A percentile compares a stretch with the other conserved stretches of the same genome.
Evolutionary conservation across 139 green algal species (phyloP).

Genomic region (Diplosphaera chodatii): DNA sequence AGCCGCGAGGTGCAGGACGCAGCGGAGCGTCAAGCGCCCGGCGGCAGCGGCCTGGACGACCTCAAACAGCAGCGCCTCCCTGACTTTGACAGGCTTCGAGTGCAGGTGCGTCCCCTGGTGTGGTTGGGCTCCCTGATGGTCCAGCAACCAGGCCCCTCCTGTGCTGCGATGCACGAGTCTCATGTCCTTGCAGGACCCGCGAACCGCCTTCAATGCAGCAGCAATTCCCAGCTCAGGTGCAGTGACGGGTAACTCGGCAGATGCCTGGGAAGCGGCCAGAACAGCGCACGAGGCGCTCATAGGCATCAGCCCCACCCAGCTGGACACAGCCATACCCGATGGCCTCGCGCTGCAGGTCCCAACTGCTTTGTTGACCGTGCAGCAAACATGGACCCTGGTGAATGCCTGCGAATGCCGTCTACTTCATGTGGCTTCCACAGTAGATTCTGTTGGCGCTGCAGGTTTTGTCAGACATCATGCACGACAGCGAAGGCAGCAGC

Average conservation of each 20-base stretch:
- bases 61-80: not conserved
- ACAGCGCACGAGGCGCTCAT: not conserved
- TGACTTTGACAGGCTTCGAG: slow-evolving; percentile 8
- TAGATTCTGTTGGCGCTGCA: too few species aligned
- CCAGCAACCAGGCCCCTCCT: too few species aligned
- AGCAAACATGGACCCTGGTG: too few species aligned
- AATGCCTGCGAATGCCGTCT: too few species aligned
- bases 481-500: not conserved
- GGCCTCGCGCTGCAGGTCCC: not conserved
- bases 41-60: slow-evolving; percentile 16
- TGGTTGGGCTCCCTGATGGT: too few species aligned
- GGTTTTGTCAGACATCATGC: slow-evolving; percentile 3
- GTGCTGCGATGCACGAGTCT: too few species aligned
- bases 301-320: not conserved
- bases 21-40: not conserved
- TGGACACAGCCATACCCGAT: not conserved
- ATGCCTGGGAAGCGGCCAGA: too few species aligned
- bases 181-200: not conserved
- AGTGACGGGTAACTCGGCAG: too few species aligned
- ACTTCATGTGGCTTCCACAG: too few species aligned
- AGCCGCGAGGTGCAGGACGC: not conserved
- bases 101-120: not conserved
- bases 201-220: not conserved
- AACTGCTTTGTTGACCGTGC: too few species aligned
- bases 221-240: not conserved